These are phyloP conservation scores for Tylopilus plumbeoviolaceoides DNA, from an alignment of 768 basidiomycete species.

Conservation along the genomic window DNA sequence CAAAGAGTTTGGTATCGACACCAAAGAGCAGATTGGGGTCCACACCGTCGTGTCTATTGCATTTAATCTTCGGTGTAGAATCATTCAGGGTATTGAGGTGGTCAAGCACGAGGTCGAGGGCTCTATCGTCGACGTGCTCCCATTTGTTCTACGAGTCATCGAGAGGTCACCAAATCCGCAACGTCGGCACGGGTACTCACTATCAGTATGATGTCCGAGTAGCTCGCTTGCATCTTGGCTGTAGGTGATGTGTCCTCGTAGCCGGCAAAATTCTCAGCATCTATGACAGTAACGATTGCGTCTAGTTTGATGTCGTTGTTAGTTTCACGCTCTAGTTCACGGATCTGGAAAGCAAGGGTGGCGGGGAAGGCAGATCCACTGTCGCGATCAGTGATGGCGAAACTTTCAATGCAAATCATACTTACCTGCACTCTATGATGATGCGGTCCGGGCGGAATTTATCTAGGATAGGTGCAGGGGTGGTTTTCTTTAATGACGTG, in stretches of 20 bases:
- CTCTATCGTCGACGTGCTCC: constrained; percentile 76
- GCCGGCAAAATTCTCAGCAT: constrained; percentile 87
- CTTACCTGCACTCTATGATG: constrained; percentile 92
- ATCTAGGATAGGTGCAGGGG: constrained; percentile 42
- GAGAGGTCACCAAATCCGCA: constrained; percentile 6
- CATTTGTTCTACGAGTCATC: constrained; percentile 69
- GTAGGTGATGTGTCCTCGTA: constrained; percentile 93
- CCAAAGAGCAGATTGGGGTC: constrained; percentile 83
- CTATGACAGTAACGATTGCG: constrained; percentile 87
- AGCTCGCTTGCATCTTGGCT: constrained; percentile 92
- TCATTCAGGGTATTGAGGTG: constrained; percentile 89
- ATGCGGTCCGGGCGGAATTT: constrained; percentile 85
- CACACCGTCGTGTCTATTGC: constrained; percentile 58
- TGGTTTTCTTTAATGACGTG: neutral
- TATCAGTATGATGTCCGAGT: constrained; percentile 87
- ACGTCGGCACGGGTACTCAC: constrained; percentile 40
- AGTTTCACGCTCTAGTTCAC: constrained; percentile 81
- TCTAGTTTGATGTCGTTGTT: constrained; percentile 75
- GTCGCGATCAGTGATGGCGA: constrained; percentile 1
- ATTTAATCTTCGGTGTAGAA: constrained; percentile 78
- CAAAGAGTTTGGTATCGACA: constrained; percentile 79
- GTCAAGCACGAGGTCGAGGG: constrained; percentile 80
- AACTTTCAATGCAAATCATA: neutral
- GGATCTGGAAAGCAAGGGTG: constrained; percentile 90
- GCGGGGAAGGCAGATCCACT: constrained; percentile 96